Base-by-base conservation (phyloP, 768 basidiomycete genomes). In the Rhodotorula graminis region DNA sequence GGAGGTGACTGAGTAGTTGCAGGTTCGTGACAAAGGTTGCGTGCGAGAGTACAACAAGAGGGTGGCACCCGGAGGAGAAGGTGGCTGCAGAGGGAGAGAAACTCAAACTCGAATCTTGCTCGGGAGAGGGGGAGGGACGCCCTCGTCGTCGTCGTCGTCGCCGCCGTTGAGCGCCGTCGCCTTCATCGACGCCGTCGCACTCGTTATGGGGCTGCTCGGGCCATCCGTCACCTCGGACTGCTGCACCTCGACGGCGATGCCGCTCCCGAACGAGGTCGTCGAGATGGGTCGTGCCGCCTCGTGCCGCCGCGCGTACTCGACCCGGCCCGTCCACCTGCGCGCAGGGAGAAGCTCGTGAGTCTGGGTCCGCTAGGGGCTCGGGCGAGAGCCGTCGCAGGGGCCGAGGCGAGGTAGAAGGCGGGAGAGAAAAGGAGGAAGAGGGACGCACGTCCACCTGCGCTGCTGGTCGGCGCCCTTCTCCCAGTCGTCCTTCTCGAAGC, bases 401-500 rank as follows among this genome's bases (percentile, higher is more conserved):
- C 49, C 9, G 25, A 27, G 49, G 49, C 19, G 21, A 50, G 23
- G 15, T 9, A 47, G 4, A 47, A 16, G 12, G 18, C 12, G 47
- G 47, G 5, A 50, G 9, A 11, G 50, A 1, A 4, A 9, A 37
- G 37, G 37, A 37, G 37, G 37, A 37, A 37, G 37, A 4, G n/a
- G 9, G 37, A n/a, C 70, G 44, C 44, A 67, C 65, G 31, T 71
- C 55, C 55, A 71, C 31, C 70, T 27, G 6, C 65, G 23, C 31
- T 63, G 25, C 61, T 52, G 0, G 0, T 37, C 62, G 0, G 42
- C 55, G 5, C 61, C 60, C 44, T 62, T 55, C 18, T 67, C 65
- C 70, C 70, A 71, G 44, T 71, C 70, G 23, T 71, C 27, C 61
- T 59, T 62, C 61, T 71, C 70, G 61, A 63, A 62, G 37, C 65